These are phyloP conservation scores for Cyphellophora attinorum DNA, from an alignment of 2,329 filamentous ascomycete genomes.

Conservation along the genomic window DNA sequence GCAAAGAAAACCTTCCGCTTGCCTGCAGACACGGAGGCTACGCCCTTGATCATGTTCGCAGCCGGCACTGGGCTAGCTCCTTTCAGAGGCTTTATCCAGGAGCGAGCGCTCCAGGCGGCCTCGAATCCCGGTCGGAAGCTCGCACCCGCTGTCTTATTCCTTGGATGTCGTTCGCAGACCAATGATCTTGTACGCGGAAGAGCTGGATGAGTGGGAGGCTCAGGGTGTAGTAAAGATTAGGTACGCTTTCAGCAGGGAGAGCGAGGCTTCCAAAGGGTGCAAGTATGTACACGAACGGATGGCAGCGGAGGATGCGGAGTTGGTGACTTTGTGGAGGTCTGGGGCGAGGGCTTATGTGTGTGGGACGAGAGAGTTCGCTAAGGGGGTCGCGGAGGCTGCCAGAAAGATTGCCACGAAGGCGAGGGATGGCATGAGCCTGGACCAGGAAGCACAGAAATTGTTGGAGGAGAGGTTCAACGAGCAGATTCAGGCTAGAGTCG, in stretches of 20 bases:
- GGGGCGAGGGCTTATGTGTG: conserved; percentile 56
- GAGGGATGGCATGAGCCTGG: conserved; percentile 25
- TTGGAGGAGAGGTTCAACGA: conserved; percentile 14
- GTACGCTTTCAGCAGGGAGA: conserved; percentile 47
- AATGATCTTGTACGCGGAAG: conserved; percentile 26
- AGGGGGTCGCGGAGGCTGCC: conserved; percentile 35
- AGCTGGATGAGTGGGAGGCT: conserved; percentile 46
- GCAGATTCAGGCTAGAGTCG: no score
- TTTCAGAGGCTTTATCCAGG: conserved; percentile 55
- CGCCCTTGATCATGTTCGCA: conserved; percentile 30
- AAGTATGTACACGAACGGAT: conserved; percentile 46
- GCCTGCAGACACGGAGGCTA: conserved; percentile 23
- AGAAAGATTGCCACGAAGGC: conserved; percentile 24
- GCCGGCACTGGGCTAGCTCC: conserved; percentile 48
- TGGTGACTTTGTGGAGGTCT: conserved; percentile 34
- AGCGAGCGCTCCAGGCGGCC: conserved; percentile 37
- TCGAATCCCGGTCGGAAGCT: conserved; percentile 20
- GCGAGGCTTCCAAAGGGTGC: conserved; percentile 36
- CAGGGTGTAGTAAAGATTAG: conserved; percentile 52
- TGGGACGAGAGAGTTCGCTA: conserved; percentile 45
- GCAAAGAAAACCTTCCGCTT: conserved; percentile 27
- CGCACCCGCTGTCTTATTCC: conserved; percentile 26
- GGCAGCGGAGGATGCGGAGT: conserved; percentile 35
- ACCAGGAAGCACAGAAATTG: conserved; percentile 29
- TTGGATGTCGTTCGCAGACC: conserved; percentile 26